Conservation (phyloP, 75 land plant species). For the Pinus tabuliformis region DNA sequence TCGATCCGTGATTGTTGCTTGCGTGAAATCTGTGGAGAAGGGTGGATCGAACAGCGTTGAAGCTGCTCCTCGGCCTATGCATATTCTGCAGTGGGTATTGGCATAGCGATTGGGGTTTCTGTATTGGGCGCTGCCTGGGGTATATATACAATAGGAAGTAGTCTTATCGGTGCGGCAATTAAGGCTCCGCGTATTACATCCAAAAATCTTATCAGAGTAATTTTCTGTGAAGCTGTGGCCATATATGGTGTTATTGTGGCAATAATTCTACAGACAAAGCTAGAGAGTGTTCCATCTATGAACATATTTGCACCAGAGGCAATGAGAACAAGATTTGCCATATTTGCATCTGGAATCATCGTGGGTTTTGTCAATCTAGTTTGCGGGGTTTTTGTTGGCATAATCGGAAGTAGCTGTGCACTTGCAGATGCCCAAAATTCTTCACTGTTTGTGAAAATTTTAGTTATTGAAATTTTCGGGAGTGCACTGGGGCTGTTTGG, state of each 20-base stretch:
- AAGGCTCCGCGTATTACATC: no score
- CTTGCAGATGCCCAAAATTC: constrained; percentile 97
- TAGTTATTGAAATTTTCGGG: constrained; percentile 96
- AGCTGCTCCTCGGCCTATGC: no score
- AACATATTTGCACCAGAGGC: constrained; percentile 69
- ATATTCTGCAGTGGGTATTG: no score
- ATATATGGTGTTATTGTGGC: constrained; percentile 99
- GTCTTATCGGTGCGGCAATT: no score
- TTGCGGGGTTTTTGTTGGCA: constrained; percentile 97
- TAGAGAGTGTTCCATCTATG: constrained; percentile 72
- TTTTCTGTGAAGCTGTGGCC: constrained; percentile 76
- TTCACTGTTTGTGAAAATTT: constrained; percentile 89
- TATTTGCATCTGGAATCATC: constrained; percentile 96
- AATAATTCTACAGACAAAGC: constrained; percentile 93
- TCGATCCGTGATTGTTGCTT: no score
- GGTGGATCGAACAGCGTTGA: no score
- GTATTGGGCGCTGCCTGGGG: no score
- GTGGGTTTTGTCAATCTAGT: constrained; percentile 97
- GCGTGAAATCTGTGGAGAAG: no score
- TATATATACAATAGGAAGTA: no score
- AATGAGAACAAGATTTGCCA: constrained; percentile 91
- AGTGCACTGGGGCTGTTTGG: constrained; percentile 97
- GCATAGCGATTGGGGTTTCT: no score
- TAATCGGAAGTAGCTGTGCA: constrained; percentile 98
- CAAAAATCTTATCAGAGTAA: no score